Evolutionary conservation across 139 green algal species (phyloP), one percentile per base, ranked within the genome.

Genomic region (Spirogloea muscicola): DNA sequence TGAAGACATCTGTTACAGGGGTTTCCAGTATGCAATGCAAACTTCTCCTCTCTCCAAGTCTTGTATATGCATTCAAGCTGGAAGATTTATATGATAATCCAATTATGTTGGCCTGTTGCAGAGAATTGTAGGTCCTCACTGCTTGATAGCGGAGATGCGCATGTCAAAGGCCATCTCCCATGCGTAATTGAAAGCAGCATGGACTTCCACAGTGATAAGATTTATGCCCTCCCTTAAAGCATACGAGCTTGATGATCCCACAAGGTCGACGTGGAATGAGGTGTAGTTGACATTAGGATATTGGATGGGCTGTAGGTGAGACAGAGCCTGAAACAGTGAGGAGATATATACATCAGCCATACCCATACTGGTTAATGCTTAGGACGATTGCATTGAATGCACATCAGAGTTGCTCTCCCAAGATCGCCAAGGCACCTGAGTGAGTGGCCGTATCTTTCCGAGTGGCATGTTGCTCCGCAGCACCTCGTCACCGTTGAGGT

Each of bases 91-190:
- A 62, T 33, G 40, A 62, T 39, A 39, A 43, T 43, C 52, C 9
- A 43, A 57, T 21, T n/a, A n/a, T 57, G 46, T n/a, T n/a, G n/a
- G n/a, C n/a, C n/a, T n/a, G n/a, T n/a, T 63, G 52, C 38, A 38
- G 2, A 27, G 18, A 38, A 29, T 41, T 31, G 25, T 27, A 6
- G 41, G 33, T 27, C 1, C 40, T 34, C 33, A 34, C 57, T 40
- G 57, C 16, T 39, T 42, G 25, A 40, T 60, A 40, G 67, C 67
- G 3, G 21, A 43, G 58, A 76, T 1, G 51, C 67, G 55, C 67
- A 76, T 49, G 29, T 76, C 46, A 10, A 76, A 55, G 3, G 10
- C 67, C n/a, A 76, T 33, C 67, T 76, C 51, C 40, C 42, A 76
- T 10, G 44, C 67, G 36, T 48, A 76, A n/a, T 16, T 18, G 3